Conservation (phyloP, 1,284 basidiomycete genomes). For the Malassezia equina region DNA sequence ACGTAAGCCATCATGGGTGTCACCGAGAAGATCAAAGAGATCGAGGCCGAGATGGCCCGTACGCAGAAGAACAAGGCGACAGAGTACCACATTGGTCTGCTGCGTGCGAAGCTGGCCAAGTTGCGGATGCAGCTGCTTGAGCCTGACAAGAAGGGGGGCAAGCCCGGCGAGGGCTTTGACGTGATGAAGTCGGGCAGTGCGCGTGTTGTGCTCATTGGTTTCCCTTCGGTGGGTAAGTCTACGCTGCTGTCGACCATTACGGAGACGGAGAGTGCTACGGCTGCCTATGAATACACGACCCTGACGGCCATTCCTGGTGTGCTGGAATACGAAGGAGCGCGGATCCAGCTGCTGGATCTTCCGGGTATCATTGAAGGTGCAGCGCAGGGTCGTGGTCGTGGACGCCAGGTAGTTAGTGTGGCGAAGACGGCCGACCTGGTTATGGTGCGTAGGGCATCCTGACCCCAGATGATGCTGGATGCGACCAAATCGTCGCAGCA, state of each 20-base stretch:
- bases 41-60: slow-evolving; percentile 86
- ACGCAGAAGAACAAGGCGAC: slow-evolving; percentile 51
- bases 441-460: slow-evolving; percentile 19
- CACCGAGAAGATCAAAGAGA: slow-evolving; percentile 68
- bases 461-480: slow-evolving; percentile 66
- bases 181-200: slow-evolving; percentile 43
- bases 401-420: slow-evolving; percentile 74
- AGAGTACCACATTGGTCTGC: slow-evolving; percentile 42
- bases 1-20: slow-evolving; percentile 27
- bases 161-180: slow-evolving; percentile 42
- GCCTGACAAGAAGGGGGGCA: slow-evolving; percentile 33
- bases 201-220: slow-evolving; percentile 70
- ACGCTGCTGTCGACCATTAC: slow-evolving; percentile 85
- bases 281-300: slow-evolving; percentile 93
- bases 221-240: slow-evolving; percentile 73
- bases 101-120: slow-evolving; percentile 42
- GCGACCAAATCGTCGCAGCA: slow-evolving; percentile 94
- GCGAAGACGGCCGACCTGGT: slow-evolving; percentile 91
- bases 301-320: slow-evolving; percentile 54
- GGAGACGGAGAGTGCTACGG: slow-evolving; percentile 74
- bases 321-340: slow-evolving; percentile 51
- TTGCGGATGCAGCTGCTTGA: slow-evolving; percentile 41
- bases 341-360: slow-evolving; percentile 59
- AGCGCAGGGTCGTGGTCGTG: slow-evolving; percentile 66
- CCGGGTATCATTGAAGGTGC: slow-evolving; percentile 97